Conservation (phyloP, 495 filamentous ascomycete genomes). For the Cenococcum geophilum region DNA sequence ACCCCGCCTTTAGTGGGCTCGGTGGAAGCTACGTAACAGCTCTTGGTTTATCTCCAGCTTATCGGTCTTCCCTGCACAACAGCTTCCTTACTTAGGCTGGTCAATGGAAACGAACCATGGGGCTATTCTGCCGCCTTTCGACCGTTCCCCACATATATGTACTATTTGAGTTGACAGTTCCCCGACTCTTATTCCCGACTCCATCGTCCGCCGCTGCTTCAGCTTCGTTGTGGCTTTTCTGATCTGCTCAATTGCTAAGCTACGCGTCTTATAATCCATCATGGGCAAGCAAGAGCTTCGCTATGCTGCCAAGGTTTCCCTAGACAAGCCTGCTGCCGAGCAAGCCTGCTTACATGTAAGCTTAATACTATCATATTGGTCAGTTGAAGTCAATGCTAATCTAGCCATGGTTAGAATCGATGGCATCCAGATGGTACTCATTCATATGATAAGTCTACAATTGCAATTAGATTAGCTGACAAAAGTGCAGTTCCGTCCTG, state of each 20-base stretch:
- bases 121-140: constrained; percentile 3
- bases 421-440: constrained; percentile 86
- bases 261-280: constrained; percentile 1
- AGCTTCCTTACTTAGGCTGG: constrained; percentile 12
- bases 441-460: neutral
- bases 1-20: constrained; percentile 27
- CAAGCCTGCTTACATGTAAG: constrained; percentile 73
- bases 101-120: constrained; percentile 15
- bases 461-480: neutral
- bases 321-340: constrained; percentile 69
- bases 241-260: constrained; percentile 1
- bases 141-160: constrained; percentile 14
- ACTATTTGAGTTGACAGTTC: constrained; percentile 8
- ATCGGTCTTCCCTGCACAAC: constrained; percentile 22
- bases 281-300: constrained; percentile 51
- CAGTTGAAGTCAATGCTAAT: neutral
- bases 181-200: neutral
- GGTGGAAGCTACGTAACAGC: constrained; percentile 25
- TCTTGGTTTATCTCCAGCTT: constrained; percentile 28
- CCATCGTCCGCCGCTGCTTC: neutral
- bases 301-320: constrained; percentile 66
- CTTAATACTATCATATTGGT: neutral
- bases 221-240: neutral
- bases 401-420: constrained; percentile 56
- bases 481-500: constrained; percentile 59